phyloP scores from a whole-genome alignment of 2,329 filamentous ascomycete species.

The Aureobasidium lini region DNA sequence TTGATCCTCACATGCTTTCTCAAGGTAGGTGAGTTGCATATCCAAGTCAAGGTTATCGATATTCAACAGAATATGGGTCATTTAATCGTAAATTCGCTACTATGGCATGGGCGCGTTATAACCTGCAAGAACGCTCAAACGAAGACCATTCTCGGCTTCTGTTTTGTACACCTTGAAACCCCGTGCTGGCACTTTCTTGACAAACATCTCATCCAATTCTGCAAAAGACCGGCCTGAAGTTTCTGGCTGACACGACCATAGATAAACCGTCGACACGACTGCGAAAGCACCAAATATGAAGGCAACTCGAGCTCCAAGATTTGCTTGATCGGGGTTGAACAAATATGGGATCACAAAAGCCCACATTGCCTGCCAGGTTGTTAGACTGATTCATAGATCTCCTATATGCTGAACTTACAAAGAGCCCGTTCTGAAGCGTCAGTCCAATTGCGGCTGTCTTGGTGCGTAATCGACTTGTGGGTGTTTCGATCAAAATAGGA shows the following conservation, averaged over 20 bases:
- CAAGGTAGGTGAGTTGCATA: neutral
- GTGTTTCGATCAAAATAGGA: constrained; percentile 32
- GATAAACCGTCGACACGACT: constrained; percentile 17
- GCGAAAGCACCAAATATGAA: constrained; percentile 35
- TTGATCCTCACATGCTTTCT: neutral
- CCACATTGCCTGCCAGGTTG: constrained; percentile 29
- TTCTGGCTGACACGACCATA: constrained; percentile 11
- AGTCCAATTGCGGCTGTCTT: constrained; percentile 36
- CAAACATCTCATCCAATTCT: constrained; percentile 16
- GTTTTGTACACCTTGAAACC: constrained; percentile 13
- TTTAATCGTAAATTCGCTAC: neutral
- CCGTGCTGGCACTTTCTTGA: constrained; percentile 2
- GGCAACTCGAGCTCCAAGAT: constrained; percentile 34
- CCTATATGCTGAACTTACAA: neutral
- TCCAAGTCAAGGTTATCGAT: neutral
- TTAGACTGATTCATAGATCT: neutral
- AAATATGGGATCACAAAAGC: constrained; percentile 32
- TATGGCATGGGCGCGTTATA: neutral
- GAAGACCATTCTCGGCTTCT: neutral
- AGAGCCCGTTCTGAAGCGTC: constrained; percentile 24
- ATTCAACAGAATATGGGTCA: neutral
- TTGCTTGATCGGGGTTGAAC: constrained; percentile 32
- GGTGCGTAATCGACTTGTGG: constrained; percentile 33
- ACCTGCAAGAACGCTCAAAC: neutral
- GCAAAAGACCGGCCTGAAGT: constrained; percentile 13